These are phyloP conservation scores for Pestalotiopsis sp. DNA, from an alignment of 2,329 filamentous ascomycete genomes.

Conservation along the genomic window DNA sequence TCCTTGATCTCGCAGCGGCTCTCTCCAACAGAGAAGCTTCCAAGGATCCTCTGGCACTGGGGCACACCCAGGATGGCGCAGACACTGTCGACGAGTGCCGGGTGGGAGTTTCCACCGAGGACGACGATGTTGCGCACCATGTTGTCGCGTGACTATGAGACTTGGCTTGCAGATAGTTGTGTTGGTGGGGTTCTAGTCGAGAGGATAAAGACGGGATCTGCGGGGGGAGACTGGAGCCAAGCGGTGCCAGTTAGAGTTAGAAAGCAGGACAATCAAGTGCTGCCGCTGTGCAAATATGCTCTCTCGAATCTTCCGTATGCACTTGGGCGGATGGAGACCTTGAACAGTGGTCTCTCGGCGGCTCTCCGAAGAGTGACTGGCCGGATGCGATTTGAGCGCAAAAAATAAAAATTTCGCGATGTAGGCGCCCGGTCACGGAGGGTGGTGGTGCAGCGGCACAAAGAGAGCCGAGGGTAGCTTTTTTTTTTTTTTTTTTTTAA, in stretches of 20 bases:
- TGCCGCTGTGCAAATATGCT: background rate
- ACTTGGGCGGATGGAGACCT: background rate
- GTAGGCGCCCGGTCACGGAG: constrained; percentile 11
- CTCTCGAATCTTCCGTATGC: background rate
- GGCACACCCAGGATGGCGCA: constrained; percentile 88
- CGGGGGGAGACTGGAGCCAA: constrained; percentile 1
- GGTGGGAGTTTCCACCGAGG: constrained; percentile 91
- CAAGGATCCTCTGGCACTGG: constrained; percentile 79
- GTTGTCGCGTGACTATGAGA: constrained; percentile 7
- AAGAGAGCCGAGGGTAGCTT: constrained; percentile 10
- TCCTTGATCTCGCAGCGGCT: constrained; percentile 95
- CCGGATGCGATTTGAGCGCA: background rate
- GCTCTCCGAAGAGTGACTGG: background rate
- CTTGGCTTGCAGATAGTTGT: background rate
- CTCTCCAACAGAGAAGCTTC: constrained; percentile 94
- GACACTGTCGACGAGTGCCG: constrained; percentile 81
- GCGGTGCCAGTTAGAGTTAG: background rate
- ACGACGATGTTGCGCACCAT: constrained; percentile 95
- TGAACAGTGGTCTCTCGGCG: background rate
- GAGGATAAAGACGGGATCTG: background rate
- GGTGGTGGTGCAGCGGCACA: background rate
- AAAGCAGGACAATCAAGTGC: constrained; percentile 1
- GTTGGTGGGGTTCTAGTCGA: constrained; percentile 5
- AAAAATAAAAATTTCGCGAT: background rate
- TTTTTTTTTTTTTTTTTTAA: background rate